Percentiles rank a stretch among this genome's conserved stretches.
These are phyloP conservation scores for Fusarium poae DNA, from an alignment of 2,329 filamentous ascomycete species.

Conservation along the genomic window DNA sequence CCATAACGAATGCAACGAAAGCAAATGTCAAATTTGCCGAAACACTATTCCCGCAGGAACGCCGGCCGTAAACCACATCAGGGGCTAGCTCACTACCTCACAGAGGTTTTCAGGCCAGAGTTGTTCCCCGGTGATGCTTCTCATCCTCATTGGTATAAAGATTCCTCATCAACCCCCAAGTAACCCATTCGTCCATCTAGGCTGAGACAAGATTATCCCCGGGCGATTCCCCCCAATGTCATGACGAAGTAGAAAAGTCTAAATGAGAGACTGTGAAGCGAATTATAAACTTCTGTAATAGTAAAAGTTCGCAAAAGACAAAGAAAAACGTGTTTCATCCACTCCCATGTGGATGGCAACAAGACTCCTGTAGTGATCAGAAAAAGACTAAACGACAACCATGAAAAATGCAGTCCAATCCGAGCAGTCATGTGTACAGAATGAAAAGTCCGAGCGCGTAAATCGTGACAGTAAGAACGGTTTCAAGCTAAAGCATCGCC, in stretches of 20 bases:
- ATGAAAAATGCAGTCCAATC: constrained; percentile 53
- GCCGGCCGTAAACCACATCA: constrained; percentile 47
- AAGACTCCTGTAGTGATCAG: constrained; percentile 45
- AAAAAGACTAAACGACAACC: constrained; percentile 48
- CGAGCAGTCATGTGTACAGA: constrained; percentile 55
- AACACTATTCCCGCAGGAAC: constrained; percentile 46
- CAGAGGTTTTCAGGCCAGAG: constrained; percentile 43
- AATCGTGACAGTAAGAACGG: constrained; percentile 52
- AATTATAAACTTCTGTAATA: constrained; percentile 55
- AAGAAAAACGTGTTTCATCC: constrained; percentile 44
- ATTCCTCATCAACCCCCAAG: constrained; percentile 46
- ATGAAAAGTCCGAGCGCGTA: constrained; percentile 55
- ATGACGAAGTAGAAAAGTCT: constrained; percentile 51
- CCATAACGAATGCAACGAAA: constrained; percentile 49
- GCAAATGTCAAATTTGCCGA: constrained; percentile 52
- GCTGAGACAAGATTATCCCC: constrained; percentile 49
- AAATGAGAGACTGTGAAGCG: constrained; percentile 58
- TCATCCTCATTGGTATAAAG: constrained; percentile 52
- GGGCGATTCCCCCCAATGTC: constrained; percentile 48
- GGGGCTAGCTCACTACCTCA: constrained; percentile 43
- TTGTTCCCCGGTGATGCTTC: constrained; percentile 44
- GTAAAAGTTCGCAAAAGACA: constrained; percentile 40
- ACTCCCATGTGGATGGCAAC: constrained; percentile 43
- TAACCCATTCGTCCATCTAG: constrained; percentile 48
- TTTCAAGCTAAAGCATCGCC: constrained; percentile 43